A percentile compares a stretch with the other conserved stretches of the same genome.
These are phyloP conservation scores for Exophiala viscosa DNA, from an alignment of 2,329 filamentous ascomycete species.

Conservation along the genomic window DNA sequence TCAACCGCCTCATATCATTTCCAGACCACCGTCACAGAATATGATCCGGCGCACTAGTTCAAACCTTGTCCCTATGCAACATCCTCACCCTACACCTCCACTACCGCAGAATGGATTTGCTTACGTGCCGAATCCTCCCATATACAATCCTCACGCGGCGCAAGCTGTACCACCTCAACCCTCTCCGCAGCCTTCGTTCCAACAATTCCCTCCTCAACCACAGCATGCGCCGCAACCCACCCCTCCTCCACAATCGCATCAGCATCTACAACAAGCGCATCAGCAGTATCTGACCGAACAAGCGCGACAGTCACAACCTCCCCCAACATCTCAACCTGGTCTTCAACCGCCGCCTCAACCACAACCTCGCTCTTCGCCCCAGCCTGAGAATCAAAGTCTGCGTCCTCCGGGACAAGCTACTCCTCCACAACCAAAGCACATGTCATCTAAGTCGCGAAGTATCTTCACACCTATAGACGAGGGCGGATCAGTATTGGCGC, in stretches of 20 bases:
- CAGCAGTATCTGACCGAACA: constrained; percentile 74
- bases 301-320: constrained; percentile 62
- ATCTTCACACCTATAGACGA: constrained; percentile 98
- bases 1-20: constrained; percentile 66
- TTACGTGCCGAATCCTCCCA: constrained; percentile 80
- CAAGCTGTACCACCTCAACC: constrained; percentile 33
- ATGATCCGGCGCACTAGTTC: constrained; percentile 72
- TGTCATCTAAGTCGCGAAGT: constrained; percentile 70
- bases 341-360: constrained; percentile 56
- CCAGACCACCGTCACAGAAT: constrained; percentile 75
- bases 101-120: constrained; percentile 67
- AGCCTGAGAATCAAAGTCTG: constrained; percentile 38
- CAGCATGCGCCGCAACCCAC: constrained; percentile 38
- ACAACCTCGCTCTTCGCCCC: constrained; percentile 35
- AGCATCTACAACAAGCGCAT: constrained; percentile 51
- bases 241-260: constrained; percentile 40
- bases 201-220: constrained; percentile 39
- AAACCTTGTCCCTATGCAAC: constrained; percentile 64
- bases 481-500: constrained; percentile 79
- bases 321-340: constrained; percentile 59
- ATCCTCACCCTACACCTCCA: constrained; percentile 59
- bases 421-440: constrained; percentile 59
- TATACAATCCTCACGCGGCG: constrained; percentile 68
- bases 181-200: constrained; percentile 36
- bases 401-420: constrained; percentile 37